Base-by-base conservation (phyloP, 371 early-diverging fungal species). In the Mucor mucedo region DNA sequence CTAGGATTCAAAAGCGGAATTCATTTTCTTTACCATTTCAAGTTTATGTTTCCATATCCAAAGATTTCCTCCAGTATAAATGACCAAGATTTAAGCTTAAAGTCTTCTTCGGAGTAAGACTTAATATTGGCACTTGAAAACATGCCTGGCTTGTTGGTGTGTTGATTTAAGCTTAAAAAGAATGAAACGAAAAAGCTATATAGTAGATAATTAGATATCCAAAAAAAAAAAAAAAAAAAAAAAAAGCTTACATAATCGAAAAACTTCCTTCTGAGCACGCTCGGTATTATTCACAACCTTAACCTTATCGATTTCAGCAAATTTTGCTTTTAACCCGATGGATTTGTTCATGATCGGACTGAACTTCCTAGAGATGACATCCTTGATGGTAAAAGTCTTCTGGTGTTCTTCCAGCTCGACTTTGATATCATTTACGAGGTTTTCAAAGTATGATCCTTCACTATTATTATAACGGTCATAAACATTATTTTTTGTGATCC, bases 261-360 rank as follows among this genome's bases (percentile, higher is more conserved):
- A 55, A 13, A 56, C 57, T 52, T 63, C 63, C 56, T 63, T 63
- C 5, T 63, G 63, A 21, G 58, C 57, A 40, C 58, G 58, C 28
- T 63, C 58, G 40, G 2, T 52, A 33, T 35, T 58, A 42, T 63
- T 58, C 13, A 2, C 21, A 27, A 21, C 45, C 5, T 38, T 13
- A 5, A 55, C 29, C 35, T 62, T 40, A 48, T 62, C 62, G n/a
- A 55, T 27, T 54, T 48, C 38, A 55, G 3, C 30, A 21, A 62
- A 55, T 48, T 55, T 62, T 0, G 38, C 21, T 21, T 55, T 48
- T 28, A 62, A 30, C 54, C 39, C 47, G 14, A 10, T 33, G 14
- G 62, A 55, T 5, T 28, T 48, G 21, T 62, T 28, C 55, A 62
- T 62, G 2, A 55, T 55, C 14, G 14, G 10, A 47, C 55, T 11